Base-by-base conservation (phyloP, 2,329 filamentous ascomycete genomes). In the Coniochaeta sp. region DNA sequence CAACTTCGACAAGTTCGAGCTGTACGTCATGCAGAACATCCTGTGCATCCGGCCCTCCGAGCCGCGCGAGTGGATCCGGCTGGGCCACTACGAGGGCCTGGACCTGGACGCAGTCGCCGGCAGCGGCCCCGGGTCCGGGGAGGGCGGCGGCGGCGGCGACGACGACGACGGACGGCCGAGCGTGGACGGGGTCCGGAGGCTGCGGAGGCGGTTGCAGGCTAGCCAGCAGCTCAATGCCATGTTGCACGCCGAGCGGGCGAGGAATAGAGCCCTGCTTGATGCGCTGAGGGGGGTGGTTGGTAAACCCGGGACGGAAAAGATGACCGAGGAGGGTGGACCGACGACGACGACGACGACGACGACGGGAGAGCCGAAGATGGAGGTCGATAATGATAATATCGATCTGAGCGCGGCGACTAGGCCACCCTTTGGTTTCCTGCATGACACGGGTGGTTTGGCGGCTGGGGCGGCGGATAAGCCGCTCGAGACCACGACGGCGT, bases 21-120 rank as follows among this genome's bases (percentile, higher is more conserved):
- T 99, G 60, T 97, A 93, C 76, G 88, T 91, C 58, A 81, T 99
- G 78, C 82, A 91, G 65, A 97, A 97, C 71, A 89, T 93, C 66
- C 76, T 95, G 64, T 88, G 84, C 44, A 85, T 93, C 43, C 72
- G 73, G 38, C 84, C 84, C 57, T 19, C 28, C 6, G 84, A 87
- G 31, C 89, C 93, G 63, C 79, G 89, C 67, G 83, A 85, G 61
- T 97, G 89, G 85, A 87, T 98, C 64, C 81, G 89, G 59, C 78
- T 99, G 64, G 84, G 84, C 56, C 93, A 98, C 79, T 97, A 99
- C 76, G 86, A 92, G 72, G 90, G 79, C 1, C 70, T 86, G 22
- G 81, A 83, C 62, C 68, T 16, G 33, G 59, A 56, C 19, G 40
- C 60, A n/a, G n/a, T n/a, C 19, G n/a, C 34, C 26, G 26, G 17